Evolutionary conservation across 768 basidiomycete genomes (phyloP), one percentile per base, ranked within the genome.

Genomic region (Lactifluus hygrophoroides): DNA sequence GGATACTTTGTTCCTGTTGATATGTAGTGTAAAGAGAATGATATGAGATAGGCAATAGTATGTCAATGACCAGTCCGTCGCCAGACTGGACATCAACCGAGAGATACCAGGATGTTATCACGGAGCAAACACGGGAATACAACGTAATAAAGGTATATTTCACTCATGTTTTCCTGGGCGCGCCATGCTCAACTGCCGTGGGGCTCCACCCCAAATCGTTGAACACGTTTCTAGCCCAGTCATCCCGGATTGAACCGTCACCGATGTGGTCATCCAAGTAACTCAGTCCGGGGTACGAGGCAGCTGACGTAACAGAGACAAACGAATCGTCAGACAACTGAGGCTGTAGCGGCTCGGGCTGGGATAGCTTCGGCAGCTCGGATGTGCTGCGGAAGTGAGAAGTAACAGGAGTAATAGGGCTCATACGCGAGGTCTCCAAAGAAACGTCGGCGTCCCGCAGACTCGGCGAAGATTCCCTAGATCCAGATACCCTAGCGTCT

Each of bases 161-260:
- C 21, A 43, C 38, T 54, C 47, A 56, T 46, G 49, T 17, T 10
- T 45, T 42, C 28, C 28, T 54, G 30, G 49, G 23, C 54, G 32
- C 42, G 23, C 34, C 40, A 7, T 56, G 54, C 30, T 56, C 59
- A 17, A 56, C 28, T 32, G 49, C 19, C 28, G 54, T 25, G 28
- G 59, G 59, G 37, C 48, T 54, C 65, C 64, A 64, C 16, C 79
- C 75, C 50, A 73, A 67, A 66, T 84, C 82, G 70, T 82, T 69
- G 57, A 90, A 68, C 49, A 90, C 88, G 64, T 83, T 86, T 66
- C 77, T 74, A 46, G 85, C 84, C 88, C 89, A 91, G 66, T 88
- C 81, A 49, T 81, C 84, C 58, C 75, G 76, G 42, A 75, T 35
- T 28, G 25, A 14, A 37, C 35, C 35, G 7, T 34, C 37, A 14